These are phyloP conservation scores for Solidago caesia DNA, from an alignment of 129 eudicot genomes.

Conservation along the genomic window DNA sequence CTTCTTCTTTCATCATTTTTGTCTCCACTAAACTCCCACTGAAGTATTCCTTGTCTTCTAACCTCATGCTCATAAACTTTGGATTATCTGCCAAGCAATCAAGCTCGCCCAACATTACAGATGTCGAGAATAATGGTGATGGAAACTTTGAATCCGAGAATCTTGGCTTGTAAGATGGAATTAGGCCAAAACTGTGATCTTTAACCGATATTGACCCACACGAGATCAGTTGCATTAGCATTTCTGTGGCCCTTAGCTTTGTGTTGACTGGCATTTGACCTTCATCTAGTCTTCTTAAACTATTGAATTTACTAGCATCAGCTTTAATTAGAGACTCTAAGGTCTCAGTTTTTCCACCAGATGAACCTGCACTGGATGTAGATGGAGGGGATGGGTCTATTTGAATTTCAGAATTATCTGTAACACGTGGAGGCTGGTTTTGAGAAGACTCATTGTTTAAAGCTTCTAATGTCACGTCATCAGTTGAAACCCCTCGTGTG, in stretches of 20 bases:
- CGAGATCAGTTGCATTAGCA: constrained; percentile 84
- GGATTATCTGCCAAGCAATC: constrained; percentile 77
- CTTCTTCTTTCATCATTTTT: constrained; percentile 55
- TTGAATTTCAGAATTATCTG: constrained; percentile 44
- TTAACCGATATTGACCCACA: constrained; percentile 93
- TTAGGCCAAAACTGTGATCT: constrained; percentile 84
- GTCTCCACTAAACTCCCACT: constrained; percentile 91
- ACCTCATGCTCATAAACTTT: constrained; percentile 60
- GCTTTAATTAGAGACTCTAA: constrained; percentile 81
- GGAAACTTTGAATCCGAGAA: constrained; percentile 73
- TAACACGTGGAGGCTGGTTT: constrained; percentile 18
- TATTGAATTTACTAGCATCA: constrained; percentile 69
- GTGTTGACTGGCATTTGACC: constrained; percentile 41
- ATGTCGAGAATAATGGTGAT: constrained; percentile 79
- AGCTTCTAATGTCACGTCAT: constrained; percentile 45
- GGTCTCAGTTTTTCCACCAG: constrained; percentile 70
- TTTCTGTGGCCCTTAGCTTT: constrained; percentile 68
- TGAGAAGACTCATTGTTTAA: constrained; percentile 28
- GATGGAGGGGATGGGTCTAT: constrained; percentile 59
- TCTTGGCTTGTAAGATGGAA: constrained; percentile 76
- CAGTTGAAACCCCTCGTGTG: constrained; percentile 88
- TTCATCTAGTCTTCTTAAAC: constrained; percentile 60
- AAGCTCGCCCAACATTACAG: constrained; percentile 74
- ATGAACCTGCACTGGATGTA: constrained; percentile 65
- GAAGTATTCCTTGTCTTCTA: constrained; percentile 91